These are phyloP conservation scores for Aphanomyces euteiches DNA, from an alignment of 352 stramenopile genomes.

Conservation along the genomic window DNA sequence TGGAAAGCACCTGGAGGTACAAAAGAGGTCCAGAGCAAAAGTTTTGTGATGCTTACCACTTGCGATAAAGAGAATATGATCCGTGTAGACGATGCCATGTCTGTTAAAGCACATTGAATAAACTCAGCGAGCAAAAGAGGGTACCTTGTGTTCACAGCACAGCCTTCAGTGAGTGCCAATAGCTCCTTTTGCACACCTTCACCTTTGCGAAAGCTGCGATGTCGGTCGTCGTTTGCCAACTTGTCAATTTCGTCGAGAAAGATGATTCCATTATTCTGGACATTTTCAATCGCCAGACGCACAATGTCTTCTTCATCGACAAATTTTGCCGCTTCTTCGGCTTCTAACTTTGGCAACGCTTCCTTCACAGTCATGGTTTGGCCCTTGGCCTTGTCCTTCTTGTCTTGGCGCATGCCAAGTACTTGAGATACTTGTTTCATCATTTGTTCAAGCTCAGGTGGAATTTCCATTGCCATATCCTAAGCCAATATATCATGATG, in stretches of 20 bases:
- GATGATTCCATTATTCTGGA: conserved; percentile 98
- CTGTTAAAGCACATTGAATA: not conserved
- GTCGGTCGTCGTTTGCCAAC: conserved; percentile 89
- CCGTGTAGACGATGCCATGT: conserved; percentile 96
- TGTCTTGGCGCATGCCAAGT: conserved; percentile 35
- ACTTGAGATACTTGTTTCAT: conserved; percentile 62
- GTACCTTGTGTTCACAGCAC: conserved; percentile 91
- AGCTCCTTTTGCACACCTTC: conserved; percentile 99
- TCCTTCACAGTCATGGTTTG: conserved; percentile 73
- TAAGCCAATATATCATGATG: not conserved
- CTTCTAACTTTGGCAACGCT: conserved; percentile 61
- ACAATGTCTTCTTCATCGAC: conserved; percentile 75
- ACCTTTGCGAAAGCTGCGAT: conserved; percentile 72
- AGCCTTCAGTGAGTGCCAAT: conserved; percentile 97
- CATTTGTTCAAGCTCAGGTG: conserved; percentile 76
- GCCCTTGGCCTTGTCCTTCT: conserved; percentile 35
- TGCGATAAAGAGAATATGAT: conserved; percentile 99
- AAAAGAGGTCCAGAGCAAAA: not conserved
- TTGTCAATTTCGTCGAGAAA: conserved; percentile 99
- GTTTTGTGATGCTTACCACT: conserved; percentile 36
- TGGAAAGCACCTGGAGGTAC: conserved; percentile 90
- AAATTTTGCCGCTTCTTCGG: conserved; percentile 67
- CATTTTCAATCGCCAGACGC: conserved; percentile 71
- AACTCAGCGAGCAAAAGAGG: conserved; percentile 20
- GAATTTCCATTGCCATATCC: conserved; percentile 82